Evolutionary conservation across 495 filamentous ascomycete species (phyloP), one percentile per base, ranked within the genome.

Genomic region (Letharia columbiana): DNA sequence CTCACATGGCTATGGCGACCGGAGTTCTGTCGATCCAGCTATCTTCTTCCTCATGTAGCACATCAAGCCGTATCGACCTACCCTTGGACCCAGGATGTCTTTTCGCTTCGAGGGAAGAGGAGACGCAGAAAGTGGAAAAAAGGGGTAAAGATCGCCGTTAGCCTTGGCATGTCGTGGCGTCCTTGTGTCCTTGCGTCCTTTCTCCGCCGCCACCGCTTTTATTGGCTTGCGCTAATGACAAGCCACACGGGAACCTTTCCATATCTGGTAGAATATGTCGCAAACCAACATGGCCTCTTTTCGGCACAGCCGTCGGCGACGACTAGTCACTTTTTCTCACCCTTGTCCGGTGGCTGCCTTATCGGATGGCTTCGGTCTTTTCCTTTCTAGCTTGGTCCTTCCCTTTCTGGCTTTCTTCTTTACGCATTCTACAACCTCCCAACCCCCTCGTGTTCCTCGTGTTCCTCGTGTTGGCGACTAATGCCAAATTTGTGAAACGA

Each of bases 11-110:
- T 37, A 20, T 37, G 33, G 54, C 54, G 54, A 57, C 31, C 37
- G 31, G 37, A 57, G 54, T 33, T n/a, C 15, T 57, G 54, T 57
- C 54, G 54, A 57, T 57, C 54, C 31, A 57, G 54, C 54, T 20
- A 57, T 57, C 54, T 20, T 57, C 31, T 57, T 57, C 54, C 54
- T 33, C 37, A 57, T 18, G 15, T 4, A 37, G 54, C 33, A 37
- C 33, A 17, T 57, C 15, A 57, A 33, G 1, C 33, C 54, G 54
- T 57, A 20, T 57, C 54, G 54, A 57, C 54, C 33, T 57, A 57
- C 54, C 54, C 17, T 57, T 17, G 15, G 0, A 9, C 31, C 31
- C 15, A n/a, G 28, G 1, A 57, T 35, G 33, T 57, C 17, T 35
- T 18, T 35, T 56, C 52, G 52, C 52, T 56, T 56, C 5, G 31